Percentiles rank a stretch among this genome's conserved stretches.
These are phyloP conservation scores for Kurtzmaniella natalensis DNA, from an alignment of 1,139 yeast species.

Conservation along the genomic window DNA sequence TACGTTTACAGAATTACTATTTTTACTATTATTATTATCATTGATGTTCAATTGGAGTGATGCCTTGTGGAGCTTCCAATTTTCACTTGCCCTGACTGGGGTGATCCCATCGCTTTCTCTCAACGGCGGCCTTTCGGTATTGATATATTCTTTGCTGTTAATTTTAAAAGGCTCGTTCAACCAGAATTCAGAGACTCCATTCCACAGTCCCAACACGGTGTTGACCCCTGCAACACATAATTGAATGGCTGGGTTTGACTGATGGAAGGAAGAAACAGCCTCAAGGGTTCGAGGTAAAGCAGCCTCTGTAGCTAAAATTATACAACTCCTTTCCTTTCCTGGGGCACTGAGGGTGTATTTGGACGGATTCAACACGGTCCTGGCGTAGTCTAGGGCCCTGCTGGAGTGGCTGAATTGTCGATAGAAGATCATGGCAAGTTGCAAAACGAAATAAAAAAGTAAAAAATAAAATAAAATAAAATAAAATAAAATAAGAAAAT, in stretches of 20 bases:
- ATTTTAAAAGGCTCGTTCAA: conserved; percentile 19
- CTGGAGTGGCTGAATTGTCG: conserved; percentile 2
- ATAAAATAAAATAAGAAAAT: too few species aligned
- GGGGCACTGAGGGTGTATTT: background rate
- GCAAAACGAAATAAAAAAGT: background rate
- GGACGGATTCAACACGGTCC: conserved; percentile 2
- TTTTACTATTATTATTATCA: conserved; percentile 5
- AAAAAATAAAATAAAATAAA: too few species aligned
- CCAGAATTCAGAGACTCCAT: conserved; percentile 50
- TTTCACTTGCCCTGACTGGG: conserved; percentile 29
- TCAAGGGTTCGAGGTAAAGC: conserved; percentile 32
- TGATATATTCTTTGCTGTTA: background rate
- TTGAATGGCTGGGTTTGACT: conserved; percentile 27
- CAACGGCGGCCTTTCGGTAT: conserved; percentile 13
- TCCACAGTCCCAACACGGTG: conserved; percentile 33
- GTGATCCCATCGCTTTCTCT: conserved; percentile 32
- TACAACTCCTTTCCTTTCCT: conserved; percentile 1
- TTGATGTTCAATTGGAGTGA: conserved; percentile 19
- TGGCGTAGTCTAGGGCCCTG: background rate
- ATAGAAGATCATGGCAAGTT: background rate
- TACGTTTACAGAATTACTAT: conserved; percentile 9
- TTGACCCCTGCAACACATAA: conserved; percentile 49
- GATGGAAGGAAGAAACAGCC: conserved; percentile 26
- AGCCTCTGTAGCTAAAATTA: conserved; percentile 42
- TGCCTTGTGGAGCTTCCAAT: conserved; percentile 36